Evolutionary conservation across 2,329 filamentous ascomycete genomes (phyloP).

Genomic region (Tolypocladium endophyticum): DNA sequence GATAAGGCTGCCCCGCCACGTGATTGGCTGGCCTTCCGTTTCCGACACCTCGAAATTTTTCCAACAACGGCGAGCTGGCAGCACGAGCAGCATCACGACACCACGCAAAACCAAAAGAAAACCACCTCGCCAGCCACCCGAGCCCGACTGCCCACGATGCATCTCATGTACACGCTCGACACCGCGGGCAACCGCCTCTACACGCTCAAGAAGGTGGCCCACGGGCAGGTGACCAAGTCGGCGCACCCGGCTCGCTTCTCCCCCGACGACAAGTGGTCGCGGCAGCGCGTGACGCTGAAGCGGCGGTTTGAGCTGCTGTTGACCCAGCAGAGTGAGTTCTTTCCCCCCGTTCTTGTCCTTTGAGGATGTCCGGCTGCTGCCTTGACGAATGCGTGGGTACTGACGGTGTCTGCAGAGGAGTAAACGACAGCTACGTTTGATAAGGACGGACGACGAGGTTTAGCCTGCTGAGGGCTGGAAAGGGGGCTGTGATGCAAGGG

Average conservation of each 20-base stretch:
- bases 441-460: not conserved
- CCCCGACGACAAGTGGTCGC: conserved; percentile 97
- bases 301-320: conserved; percentile 82
- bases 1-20: conserved; percentile 8
- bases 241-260: conserved; percentile 95
- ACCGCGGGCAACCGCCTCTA: conserved; percentile 77
- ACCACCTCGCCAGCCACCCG: conserved; percentile 6
- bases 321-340: conserved; percentile 57
- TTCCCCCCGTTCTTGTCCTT: no score
- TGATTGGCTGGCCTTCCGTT: conserved; percentile 4
- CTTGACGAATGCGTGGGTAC: not conserved
- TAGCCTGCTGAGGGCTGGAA: not conserved
- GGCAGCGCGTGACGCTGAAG: conserved; percentile 91
- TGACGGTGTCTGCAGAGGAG: not conserved
- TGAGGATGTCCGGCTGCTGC: not conserved
- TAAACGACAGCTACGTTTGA: not conserved
- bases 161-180: conserved; percentile 77
- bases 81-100: not conserved
- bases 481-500: not conserved
- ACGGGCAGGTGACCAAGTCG: conserved; percentile 83
- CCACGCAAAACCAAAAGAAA: not conserved
- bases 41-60: not conserved
- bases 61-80: not conserved
- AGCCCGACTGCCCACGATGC: conserved; percentile 28
- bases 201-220: conserved; percentile 84